phyloP scores from a whole-genome alignment of 2,329 filamentous ascomycete species.

The Colletotrichum siamense region DNA sequence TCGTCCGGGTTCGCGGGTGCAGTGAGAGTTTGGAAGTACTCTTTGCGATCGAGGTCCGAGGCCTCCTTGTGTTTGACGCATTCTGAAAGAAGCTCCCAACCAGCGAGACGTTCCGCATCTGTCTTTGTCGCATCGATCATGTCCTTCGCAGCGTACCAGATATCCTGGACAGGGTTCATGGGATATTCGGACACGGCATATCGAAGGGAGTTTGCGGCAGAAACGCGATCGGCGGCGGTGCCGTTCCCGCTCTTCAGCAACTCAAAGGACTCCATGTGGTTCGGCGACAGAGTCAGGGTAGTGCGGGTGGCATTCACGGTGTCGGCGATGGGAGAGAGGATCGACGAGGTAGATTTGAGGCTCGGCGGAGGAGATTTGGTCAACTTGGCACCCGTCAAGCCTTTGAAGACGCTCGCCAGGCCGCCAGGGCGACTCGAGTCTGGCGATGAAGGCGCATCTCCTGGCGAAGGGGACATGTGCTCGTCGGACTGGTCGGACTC shows the following conservation, averaged over 20 bases:
- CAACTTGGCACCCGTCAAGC: constrained; percentile 61
- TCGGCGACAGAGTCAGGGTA: constrained; percentile 50
- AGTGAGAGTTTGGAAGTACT: constrained; percentile 69
- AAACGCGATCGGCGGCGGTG: constrained; percentile 56
- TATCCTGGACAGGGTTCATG: constrained; percentile 62
- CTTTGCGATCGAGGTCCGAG: constrained; percentile 70
- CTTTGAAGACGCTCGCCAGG: constrained; percentile 69
- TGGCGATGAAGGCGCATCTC: constrained; percentile 60
- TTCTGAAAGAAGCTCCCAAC: constrained; percentile 69
- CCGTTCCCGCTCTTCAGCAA: constrained; percentile 54
- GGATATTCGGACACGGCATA: constrained; percentile 64
- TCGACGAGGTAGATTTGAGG: constrained; percentile 42
- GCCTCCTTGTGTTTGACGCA: constrained; percentile 68
- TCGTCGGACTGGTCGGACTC: constrained; percentile 33
- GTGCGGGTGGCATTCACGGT: constrained; percentile 48
- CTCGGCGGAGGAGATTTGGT: constrained; percentile 54
- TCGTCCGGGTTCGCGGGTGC: constrained; percentile 63
- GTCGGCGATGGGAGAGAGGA: constrained; percentile 45
- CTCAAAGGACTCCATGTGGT: constrained; percentile 60
- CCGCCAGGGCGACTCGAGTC: constrained; percentile 62
- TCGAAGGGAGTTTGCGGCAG: constrained; percentile 63
- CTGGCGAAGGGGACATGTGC: constrained; percentile 66
- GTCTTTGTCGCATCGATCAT: constrained; percentile 64
- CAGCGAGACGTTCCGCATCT: constrained; percentile 59
- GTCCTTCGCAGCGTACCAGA: constrained; percentile 72